phyloP scores from a whole-genome alignment of 495 filamentous ascomycete species.

The Hyaloscypha finlandica region DNA sequence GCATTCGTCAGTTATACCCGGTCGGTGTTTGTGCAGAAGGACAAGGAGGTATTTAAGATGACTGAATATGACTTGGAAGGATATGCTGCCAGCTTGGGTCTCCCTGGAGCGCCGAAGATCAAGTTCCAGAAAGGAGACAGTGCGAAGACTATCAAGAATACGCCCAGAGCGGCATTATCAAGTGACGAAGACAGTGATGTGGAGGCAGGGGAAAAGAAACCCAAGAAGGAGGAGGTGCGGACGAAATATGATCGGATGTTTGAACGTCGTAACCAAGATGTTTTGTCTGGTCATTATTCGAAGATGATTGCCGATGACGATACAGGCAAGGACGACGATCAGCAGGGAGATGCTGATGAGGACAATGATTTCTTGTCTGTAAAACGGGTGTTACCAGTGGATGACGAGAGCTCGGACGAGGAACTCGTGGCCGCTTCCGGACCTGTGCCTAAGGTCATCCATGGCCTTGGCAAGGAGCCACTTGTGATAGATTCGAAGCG shows the following conservation, averaged over 20 bases:
- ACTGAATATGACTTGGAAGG: conserved; percentile 80
- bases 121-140: conserved; percentile 88
- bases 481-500: conserved; percentile 90
- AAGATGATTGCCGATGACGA: conserved; percentile 76
- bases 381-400: conserved; percentile 74
- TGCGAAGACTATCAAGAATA: conserved; percentile 84
- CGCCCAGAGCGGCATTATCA: conserved; percentile 59
- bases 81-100: conserved; percentile 79
- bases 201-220: conserved; percentile 44
- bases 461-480: conserved; percentile 57
- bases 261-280: conserved; percentile 88
- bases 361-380: conserved; percentile 85
- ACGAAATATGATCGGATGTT: conserved; percentile 98
- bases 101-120: conserved; percentile 88
- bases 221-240: conserved; percentile 66
- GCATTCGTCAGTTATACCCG: conserved; percentile 88
- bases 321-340: conserved; percentile 34
- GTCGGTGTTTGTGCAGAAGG: conserved; percentile 83
- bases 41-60: conserved; percentile 88
- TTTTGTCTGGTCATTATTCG: conserved; percentile 89
- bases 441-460: conserved; percentile 50
- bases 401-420: conserved; percentile 46
- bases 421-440: conserved; percentile 30
- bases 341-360: conserved; percentile 54
- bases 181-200: conserved; percentile 53